A percentile compares a stretch with the other conserved stretches of the same genome.
These are phyloP conservation scores for Pisolithus sp. DNA, from an alignment of 768 basidiomycete genomes.

Conservation along the genomic window DNA sequence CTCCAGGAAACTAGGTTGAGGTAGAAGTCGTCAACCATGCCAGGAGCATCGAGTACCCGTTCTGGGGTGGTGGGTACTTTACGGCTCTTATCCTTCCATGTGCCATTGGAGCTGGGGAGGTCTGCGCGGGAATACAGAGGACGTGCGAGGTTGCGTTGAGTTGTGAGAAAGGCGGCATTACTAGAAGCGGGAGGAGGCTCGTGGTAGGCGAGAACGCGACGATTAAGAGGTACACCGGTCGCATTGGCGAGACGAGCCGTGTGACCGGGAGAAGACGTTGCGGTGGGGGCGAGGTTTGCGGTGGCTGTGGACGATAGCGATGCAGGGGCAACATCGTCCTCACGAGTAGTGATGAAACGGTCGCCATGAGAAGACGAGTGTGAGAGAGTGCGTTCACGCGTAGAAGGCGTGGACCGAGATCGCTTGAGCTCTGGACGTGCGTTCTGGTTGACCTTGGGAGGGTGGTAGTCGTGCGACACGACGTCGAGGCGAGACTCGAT, in stretches of 20 bases:
- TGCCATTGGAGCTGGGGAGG: conserved; percentile 56
- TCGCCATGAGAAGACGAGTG: conserved; percentile 45
- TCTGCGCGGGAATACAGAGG: conserved; percentile 70
- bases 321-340: conserved; percentile 49
- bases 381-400: conserved; percentile 26
- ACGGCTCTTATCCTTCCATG: conserved; percentile 63
- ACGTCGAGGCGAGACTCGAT: conserved; percentile 73
- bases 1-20: conserved; percentile 93
- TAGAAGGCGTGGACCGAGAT: conserved; percentile 67
- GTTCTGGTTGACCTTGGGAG: conserved; percentile 28
- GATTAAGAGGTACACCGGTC: conserved; percentile 68
- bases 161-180: conserved; percentile 65
- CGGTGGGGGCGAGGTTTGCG: conserved; percentile 23
- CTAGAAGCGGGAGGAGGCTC: conserved; percentile 78
- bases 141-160: conserved; percentile 71
- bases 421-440: conserved; percentile 54
- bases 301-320: conserved; percentile 60
- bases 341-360: conserved; percentile 64
- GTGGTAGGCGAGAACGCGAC: conserved; percentile 83
- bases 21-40: conserved; percentile 93
- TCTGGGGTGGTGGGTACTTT: conserved; percentile 84
- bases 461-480: conserved; percentile 70
- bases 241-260: conserved; percentile 73
- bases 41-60: conserved; percentile 92
- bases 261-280: conserved; percentile 64